Conservation (phyloP, 2,329 filamentous ascomycete genomes). For the Fusarium abutilonis region DNA sequence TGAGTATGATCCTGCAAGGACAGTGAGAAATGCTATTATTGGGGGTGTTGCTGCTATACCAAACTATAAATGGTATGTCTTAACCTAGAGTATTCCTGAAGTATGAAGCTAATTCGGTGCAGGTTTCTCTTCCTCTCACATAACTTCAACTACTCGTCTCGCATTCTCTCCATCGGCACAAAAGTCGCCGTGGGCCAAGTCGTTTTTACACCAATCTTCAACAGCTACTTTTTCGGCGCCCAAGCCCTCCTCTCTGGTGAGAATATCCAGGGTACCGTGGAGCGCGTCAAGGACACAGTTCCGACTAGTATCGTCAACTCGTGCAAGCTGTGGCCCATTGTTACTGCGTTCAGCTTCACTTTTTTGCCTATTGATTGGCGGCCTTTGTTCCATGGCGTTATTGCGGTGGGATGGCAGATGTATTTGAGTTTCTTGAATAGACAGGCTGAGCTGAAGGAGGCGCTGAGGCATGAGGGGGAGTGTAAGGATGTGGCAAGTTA, state of each 20-base stretch:
- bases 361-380: slow-evolving; percentile 83
- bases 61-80: slow-evolving; percentile 78
- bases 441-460: slow-evolving; percentile 64
- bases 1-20: slow-evolving; percentile 75
- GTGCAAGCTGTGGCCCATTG: slow-evolving; percentile 87
- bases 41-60: slow-evolving; percentile 79
- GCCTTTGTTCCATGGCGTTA: slow-evolving; percentile 79
- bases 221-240: slow-evolving; percentile 82
- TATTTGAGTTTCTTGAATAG: slow-evolving; percentile 86
- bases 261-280: slow-evolving; percentile 68
- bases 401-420: slow-evolving; percentile 92
- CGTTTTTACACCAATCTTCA: slow-evolving; percentile 84
- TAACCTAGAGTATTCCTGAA: neutral
- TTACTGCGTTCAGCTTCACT: slow-evolving; percentile 88
- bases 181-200: slow-evolving; percentile 86
- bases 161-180: slow-evolving; percentile 72
- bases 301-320: slow-evolving; percentile 81
- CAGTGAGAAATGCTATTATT: slow-evolving; percentile 76
- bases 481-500: neutral
- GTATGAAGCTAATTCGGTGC: neutral
- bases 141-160: slow-evolving; percentile 85
- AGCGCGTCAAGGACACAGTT: slow-evolving; percentile 78
- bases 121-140: slow-evolving; percentile 83
- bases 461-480: slow-evolving; percentile 6
- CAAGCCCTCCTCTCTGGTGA: slow-evolving; percentile 80